phyloP scores from a whole-genome alignment of 345 rosid species.

The Citrus unshiu region DNA sequence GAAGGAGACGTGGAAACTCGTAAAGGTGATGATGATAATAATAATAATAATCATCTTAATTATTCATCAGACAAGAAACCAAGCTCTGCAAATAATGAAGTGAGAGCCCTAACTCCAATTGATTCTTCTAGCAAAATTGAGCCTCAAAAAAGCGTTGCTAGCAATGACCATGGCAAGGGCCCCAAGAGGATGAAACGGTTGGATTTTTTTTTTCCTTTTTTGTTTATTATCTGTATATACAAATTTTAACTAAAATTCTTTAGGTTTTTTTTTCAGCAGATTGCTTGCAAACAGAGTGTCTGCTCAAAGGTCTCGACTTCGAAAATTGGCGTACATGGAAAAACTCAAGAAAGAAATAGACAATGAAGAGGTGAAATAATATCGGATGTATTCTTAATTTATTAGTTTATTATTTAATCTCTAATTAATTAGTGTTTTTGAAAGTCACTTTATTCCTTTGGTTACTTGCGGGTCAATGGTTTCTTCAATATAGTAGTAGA shows the following conservation, averaged over 20 bases:
- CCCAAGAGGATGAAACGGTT: conserved; percentile 4
- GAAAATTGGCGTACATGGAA: background rate
- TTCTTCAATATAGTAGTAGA: too few species aligned
- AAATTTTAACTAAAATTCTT: background rate
- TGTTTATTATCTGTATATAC: background rate
- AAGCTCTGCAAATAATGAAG: background rate
- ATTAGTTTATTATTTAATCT: too few species aligned
- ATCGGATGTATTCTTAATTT: too few species aligned
- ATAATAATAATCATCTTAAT: background rate
- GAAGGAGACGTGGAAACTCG: background rate
- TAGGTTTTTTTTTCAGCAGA: background rate
- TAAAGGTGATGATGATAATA: background rate
- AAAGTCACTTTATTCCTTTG: too few species aligned
- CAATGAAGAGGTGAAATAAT: background rate
- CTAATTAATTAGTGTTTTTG: too few species aligned
- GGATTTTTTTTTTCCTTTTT: background rate
- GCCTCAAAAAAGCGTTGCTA: background rate
- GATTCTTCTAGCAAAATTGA: background rate
- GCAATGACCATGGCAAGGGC: background rate
- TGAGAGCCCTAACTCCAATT: too few species aligned
- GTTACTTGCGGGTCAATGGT: too few species aligned
- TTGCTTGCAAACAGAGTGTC: conserved; percentile 7
- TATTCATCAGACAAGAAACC: background rate
- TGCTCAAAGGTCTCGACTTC: background rate
- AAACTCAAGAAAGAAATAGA: conserved; percentile 1